phyloP scores from a whole-genome alignment of 805 yeast genomes.

The Teunomyces funiuensis region DNA sequence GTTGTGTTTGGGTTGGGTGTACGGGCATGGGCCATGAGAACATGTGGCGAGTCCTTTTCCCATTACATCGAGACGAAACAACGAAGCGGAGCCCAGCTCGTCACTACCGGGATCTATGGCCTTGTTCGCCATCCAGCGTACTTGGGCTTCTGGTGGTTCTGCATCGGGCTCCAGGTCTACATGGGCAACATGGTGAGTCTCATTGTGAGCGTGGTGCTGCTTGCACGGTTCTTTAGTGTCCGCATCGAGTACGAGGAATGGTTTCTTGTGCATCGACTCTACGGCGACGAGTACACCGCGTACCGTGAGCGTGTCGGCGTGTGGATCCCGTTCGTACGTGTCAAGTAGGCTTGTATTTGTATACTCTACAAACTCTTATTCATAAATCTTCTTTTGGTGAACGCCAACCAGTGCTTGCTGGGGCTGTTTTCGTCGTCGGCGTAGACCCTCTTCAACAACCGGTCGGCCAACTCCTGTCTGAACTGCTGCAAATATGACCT shows the following conservation, averaged over 20 bases:
- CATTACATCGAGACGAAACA: slow-evolving; percentile 28
- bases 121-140: slow-evolving; percentile 39
- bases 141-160: slow-evolving; percentile 35
- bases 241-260: slow-evolving; percentile 39
- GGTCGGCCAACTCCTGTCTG: slow-evolving; percentile 86
- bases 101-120: slow-evolving; percentile 34
- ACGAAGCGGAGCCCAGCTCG: slow-evolving; percentile 15
- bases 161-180: slow-evolving; percentile 30
- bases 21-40: slow-evolving; percentile 29
- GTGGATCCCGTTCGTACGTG: slow-evolving; percentile 23
- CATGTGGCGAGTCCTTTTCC: slow-evolving; percentile 36
- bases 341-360: neutral
- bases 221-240: slow-evolving; percentile 26
- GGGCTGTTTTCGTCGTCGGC: slow-evolving; percentile 59
- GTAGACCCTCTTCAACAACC: slow-evolving; percentile 75
- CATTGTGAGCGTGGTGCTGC: slow-evolving; percentile 15
- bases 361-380: slow-evolving; percentile 65
- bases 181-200: slow-evolving; percentile 23
- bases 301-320: slow-evolving; percentile 25
- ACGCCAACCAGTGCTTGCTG: slow-evolving; percentile 93
- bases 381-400: slow-evolving; percentile 94
- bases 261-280: slow-evolving; percentile 23
- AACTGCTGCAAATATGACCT: slow-evolving; percentile 85
- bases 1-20: slow-evolving; percentile 24
- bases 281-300: slow-evolving; percentile 27